Percentiles rank a stretch among this genome's conserved stretches.
phyloP scores from a whole-genome alignment of 768 basidiomycete genomes.

The Xerocomellus dryophilus region DNA sequence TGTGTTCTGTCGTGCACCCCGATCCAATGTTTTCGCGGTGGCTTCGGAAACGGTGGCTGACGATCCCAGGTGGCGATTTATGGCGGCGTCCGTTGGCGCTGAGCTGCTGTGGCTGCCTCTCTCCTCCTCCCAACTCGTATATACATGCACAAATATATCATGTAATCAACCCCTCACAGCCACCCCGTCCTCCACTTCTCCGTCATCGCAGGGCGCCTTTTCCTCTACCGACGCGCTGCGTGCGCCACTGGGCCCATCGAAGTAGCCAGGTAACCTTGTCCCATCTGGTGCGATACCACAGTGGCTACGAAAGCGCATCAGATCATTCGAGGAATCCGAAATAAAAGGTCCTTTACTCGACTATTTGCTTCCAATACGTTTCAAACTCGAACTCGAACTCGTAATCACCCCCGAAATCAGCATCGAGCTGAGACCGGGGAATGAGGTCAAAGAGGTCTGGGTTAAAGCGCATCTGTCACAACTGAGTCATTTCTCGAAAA shows the following conservation, averaged over 20 bases:
- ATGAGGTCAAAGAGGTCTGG: constrained; percentile 76
- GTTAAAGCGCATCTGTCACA: constrained; percentile 78
- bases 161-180: constrained; percentile 18
- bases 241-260: constrained; percentile 21
- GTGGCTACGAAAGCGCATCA: constrained; percentile 36
- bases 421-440: constrained; percentile 71
- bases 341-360: constrained; percentile 46
- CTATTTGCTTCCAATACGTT: constrained; percentile 76
- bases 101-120: constrained; percentile 16
- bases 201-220: not conserved
- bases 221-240: not conserved
- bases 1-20: constrained; percentile 3
- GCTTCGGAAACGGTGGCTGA: constrained; percentile 27
- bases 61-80: constrained; percentile 24
- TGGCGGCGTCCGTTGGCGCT: constrained; percentile 22
- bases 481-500: not conserved
- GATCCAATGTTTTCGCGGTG: constrained; percentile 13
- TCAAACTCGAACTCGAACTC: constrained; percentile 70
- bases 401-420: constrained; percentile 78
- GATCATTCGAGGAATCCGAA: not conserved
- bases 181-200: not conserved
- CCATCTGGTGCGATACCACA: constrained; percentile 58
- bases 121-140: not conserved
- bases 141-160: constrained; percentile 25
- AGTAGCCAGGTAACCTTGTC: constrained; percentile 38